Base-by-base conservation (phyloP, 371 early-diverging fungal species). In the Umbelopsis sp. region DNA sequence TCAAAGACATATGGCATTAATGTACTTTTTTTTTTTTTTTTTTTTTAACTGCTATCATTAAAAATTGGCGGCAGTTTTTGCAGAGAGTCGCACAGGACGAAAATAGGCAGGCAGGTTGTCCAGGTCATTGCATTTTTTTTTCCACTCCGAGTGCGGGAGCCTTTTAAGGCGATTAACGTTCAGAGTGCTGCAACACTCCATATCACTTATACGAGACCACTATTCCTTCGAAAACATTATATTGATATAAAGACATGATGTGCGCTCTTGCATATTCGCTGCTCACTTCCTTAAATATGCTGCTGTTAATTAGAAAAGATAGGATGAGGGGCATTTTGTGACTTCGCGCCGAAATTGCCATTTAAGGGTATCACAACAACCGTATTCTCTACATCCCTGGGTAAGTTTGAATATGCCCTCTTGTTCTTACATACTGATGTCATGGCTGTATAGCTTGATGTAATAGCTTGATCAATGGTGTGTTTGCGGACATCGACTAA, bases 311-410 rank as follows among this genome's bases (percentile, higher is more conserved):
- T 51, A 57, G 57, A 35, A 35, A 29, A 29, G 29, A 29, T 29
- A 57, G 37, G 57, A 35, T 10, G 14, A 35, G 14, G 29, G 29
- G 29, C 16, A 11, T 14, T 22, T 18, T 10, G 35, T 35, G 3
- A 35, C 35, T 57, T 57, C 57, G 57, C 57, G 22, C 57, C 37
- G 35, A 29, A 57, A 57, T 57, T 57, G 14, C 57, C 57, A 35
- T 57, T 35, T 57, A 25, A 16, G 57, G 57, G 6, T 9, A 57
- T 18, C 22, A 57, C 37, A 57, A 57, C 57, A 57, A 35, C 57
- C 29, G 57, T 25, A 57, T 57, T 16, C 12, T 41, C 41, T 41
- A 41, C 16, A 57, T 4, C 8, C 6, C 14, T 32, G 35, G 57
- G 37, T 25, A 57, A 16, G 35, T 57, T 57, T 8, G 53, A 53